A percentile compares a stretch with the other conserved stretches of the same genome.
These are phyloP conservation scores for Phytopythium ostracodes DNA, from an alignment of 352 stramenopile genomes.

Conservation along the genomic window DNA sequence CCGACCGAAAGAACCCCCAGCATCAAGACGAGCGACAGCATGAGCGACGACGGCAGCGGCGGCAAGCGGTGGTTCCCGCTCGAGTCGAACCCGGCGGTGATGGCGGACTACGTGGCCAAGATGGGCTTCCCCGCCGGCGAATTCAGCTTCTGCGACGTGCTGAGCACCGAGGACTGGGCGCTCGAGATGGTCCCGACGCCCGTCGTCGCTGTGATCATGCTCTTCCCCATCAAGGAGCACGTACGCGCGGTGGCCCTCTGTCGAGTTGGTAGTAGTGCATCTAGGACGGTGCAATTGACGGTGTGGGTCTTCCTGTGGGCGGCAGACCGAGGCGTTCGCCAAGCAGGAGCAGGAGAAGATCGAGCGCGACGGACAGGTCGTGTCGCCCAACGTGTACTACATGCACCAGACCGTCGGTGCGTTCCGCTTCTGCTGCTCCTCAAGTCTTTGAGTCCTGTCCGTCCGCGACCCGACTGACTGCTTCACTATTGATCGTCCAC, in stretches of 20 bases:
- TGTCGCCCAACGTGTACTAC: conserved; percentile 82
- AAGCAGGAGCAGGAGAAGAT: conserved; percentile 73
- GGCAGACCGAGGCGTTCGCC: conserved; percentile 67
- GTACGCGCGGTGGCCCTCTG: conserved; percentile 22
- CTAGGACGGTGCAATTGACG: too few species aligned
- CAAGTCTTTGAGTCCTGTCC: background rate
- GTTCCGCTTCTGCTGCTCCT: background rate
- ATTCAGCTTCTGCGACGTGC: conserved; percentile 93
- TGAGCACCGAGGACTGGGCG: conserved; percentile 96
- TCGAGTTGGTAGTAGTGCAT: too few species aligned
- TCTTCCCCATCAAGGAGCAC: conserved; percentile 93
- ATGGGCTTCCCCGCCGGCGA: conserved; percentile 88
- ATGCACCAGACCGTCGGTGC: conserved; percentile 94
- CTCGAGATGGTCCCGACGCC: conserved; percentile 94
- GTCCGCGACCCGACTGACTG: background rate
- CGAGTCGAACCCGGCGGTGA: conserved; percentile 95
- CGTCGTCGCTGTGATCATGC: conserved; percentile 91
- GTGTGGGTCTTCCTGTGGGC: background rate
- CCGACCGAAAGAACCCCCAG: too few species aligned
- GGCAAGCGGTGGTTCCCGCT: conserved; percentile 85
- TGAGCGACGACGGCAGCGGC: conserved; percentile 36
- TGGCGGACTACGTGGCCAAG: conserved; percentile 94
- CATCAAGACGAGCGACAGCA: too few species aligned
- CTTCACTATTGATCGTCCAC: background rate
- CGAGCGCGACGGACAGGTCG: conserved; percentile 60